These are phyloP conservation scores for Globisporangium irregulare DNA, from an alignment of 352 stramenopile species.

Conservation along the genomic window DNA sequence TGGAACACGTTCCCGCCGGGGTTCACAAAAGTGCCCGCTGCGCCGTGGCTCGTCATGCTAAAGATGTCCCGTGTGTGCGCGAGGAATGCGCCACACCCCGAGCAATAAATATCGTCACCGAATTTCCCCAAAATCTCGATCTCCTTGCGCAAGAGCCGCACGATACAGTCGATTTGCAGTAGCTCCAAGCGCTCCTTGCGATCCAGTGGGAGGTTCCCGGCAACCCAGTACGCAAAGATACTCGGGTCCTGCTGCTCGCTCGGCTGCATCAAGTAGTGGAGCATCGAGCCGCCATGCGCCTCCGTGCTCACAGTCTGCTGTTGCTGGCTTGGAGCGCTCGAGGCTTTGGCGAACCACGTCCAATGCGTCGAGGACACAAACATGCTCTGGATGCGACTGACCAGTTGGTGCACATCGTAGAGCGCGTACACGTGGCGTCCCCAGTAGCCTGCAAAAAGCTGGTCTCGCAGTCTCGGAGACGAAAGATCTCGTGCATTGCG, in stretches of 20 bases:
- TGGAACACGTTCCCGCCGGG: slow-evolving; percentile 74
- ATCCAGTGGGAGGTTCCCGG: slow-evolving; percentile 62
- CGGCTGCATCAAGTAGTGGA: slow-evolving; percentile 30
- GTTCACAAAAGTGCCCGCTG: slow-evolving; percentile 78
- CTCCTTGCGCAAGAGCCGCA: slow-evolving; percentile 52
- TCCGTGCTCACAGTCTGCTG: slow-evolving; percentile 10
- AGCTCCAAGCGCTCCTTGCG: slow-evolving; percentile 56
- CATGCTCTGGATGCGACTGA: slow-evolving; percentile 62
- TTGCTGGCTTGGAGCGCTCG: slow-evolving; percentile 7
- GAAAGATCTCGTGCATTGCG: neutral
- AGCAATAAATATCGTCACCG: slow-evolving; percentile 65
- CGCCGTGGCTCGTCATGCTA: slow-evolving; percentile 59
- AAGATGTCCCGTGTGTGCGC: slow-evolving; percentile 77
- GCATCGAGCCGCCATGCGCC: slow-evolving; percentile 22
- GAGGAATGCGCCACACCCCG: slow-evolving; percentile 57
- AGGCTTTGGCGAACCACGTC: slow-evolving; percentile 58
- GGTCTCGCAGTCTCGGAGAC: slow-evolving; percentile 12
- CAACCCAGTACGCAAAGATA: slow-evolving; percentile 79
- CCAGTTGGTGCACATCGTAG: slow-evolving; percentile 59
- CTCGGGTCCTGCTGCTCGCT: slow-evolving; percentile 52
- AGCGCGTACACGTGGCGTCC: slow-evolving; percentile 37
- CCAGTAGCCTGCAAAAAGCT: slow-evolving; percentile 54
- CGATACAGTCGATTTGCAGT: slow-evolving; percentile 56
- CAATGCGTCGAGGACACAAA: slow-evolving; percentile 70
- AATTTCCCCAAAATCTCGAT: slow-evolving; percentile 56